Percentiles rank a stretch among this genome's conserved stretches.
Conservation (phyloP, 768 basidiomycete genomes). For the Pulveroboletus ravenelii region DNA sequence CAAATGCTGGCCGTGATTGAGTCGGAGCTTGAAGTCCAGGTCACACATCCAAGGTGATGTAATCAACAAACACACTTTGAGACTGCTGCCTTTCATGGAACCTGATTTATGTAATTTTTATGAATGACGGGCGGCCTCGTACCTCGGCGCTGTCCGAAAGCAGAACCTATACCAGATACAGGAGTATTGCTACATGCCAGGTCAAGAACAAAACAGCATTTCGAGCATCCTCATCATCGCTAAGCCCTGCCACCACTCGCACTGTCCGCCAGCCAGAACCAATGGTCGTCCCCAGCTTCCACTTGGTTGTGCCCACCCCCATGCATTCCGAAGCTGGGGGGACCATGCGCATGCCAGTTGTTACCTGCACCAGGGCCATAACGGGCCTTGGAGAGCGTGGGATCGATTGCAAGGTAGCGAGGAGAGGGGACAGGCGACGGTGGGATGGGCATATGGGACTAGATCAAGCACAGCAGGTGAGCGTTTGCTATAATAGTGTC, state of each 20-base stretch:
- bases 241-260: constrained; percentile 6
- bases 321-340: constrained; percentile 12
- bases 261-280: constrained; percentile 21
- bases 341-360: constrained; percentile 10
- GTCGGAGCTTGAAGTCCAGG: too few relatives aligned
- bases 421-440: constrained; percentile 7
- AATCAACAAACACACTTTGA: too few relatives aligned
- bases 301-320: constrained; percentile 19
- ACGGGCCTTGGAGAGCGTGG: constrained; percentile 8
- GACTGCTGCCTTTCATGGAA: too few relatives aligned
- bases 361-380: constrained; percentile 11
- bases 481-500: neutral
- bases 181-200: neutral
- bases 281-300: constrained; percentile 17
- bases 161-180: neutral
- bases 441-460: constrained; percentile 15
- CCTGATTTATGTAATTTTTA: too few relatives aligned
- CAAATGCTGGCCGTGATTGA: too few relatives aligned
- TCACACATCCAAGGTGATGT: too few relatives aligned
- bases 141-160: too few relatives aligned
- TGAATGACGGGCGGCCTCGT: too few relatives aligned
- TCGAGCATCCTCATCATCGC: neutral
- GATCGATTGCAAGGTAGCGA: constrained; percentile 6
- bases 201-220: neutral
- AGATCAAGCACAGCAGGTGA: neutral